Conservation (phyloP, 192 early-diverging fungal genomes). For the Globomyces pollinis-pini region DNA sequence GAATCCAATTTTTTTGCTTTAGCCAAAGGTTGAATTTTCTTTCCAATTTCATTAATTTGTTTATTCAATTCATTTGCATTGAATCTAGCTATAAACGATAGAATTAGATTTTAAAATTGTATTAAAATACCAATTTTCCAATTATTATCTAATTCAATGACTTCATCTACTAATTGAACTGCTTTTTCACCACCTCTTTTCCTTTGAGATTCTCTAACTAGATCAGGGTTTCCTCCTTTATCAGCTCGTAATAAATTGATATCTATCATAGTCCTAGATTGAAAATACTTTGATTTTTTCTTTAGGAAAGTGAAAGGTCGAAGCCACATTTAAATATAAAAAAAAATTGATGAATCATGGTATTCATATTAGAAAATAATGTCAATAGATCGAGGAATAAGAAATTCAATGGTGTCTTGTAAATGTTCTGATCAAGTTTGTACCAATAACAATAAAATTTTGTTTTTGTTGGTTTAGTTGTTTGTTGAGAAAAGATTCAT, state of each 20-base stretch:
- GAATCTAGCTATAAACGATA: slow-evolving; percentile 60
- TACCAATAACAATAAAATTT: no score
- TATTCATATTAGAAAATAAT: no score
- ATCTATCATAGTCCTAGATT: slow-evolving; percentile 52
- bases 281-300: no score
- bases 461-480: no score
- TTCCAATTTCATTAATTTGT: slow-evolving; percentile 84
- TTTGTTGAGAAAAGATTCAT: no score
- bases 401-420: no score
- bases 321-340: background rate
- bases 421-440: no score
- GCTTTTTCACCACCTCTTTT: slow-evolving; percentile 64
- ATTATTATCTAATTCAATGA: slow-evolving; percentile 80
- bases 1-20: slow-evolving; percentile 55
- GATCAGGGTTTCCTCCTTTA: slow-evolving; percentile 89
- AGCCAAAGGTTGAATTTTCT: slow-evolving; percentile 78
- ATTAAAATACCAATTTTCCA: slow-evolving; percentile 73
- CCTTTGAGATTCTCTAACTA: slow-evolving; percentile 88
- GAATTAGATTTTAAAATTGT: no score
- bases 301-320: background rate
- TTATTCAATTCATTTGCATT: slow-evolving; percentile 83
- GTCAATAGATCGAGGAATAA: no score
- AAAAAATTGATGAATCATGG: background rate
- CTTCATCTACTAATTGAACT: slow-evolving; percentile 82
- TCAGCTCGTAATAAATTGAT: slow-evolving; percentile 84